Conservation (phyloP, 148 eudicot species). For the Rhododendron griersonianum region DNA sequence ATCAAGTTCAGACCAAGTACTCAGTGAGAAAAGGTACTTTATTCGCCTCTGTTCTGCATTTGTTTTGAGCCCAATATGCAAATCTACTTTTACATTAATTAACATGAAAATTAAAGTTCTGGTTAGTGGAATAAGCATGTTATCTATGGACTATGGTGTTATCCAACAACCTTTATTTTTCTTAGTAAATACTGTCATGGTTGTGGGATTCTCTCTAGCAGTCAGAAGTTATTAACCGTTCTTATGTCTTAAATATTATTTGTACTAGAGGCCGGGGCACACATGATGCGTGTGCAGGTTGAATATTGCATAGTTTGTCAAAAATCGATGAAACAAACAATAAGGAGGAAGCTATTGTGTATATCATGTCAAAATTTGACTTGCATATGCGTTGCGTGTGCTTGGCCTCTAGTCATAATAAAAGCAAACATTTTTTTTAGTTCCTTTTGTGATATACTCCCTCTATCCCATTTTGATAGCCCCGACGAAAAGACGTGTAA, state of each 20-base stretch:
- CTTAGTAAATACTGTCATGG: background rate
- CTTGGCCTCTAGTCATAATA: too few relatives aligned
- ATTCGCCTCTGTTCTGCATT: background rate
- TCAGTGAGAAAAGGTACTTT: constrained; percentile 72
- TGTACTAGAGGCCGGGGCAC: background rate
- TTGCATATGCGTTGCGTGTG: too few relatives aligned
- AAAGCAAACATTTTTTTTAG: too few relatives aligned
- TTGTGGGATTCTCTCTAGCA: background rate
- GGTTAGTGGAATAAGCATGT: background rate
- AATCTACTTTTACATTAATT: background rate
- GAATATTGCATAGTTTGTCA: background rate
- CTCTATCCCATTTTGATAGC: background rate
- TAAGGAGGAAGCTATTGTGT: background rate
- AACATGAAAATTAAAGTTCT: background rate
- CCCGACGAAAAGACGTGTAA: background rate
- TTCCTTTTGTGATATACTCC: background rate
- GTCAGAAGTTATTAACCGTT: background rate
- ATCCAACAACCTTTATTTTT: too few relatives aligned
- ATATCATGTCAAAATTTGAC: too few relatives aligned
- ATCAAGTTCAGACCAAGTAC: constrained; percentile 70
- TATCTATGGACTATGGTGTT: background rate
- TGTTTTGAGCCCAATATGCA: background rate
- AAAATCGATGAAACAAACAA: background rate
- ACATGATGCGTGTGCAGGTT: too few relatives aligned
- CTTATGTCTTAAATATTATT: background rate